phyloP scores from a whole-genome alignment of 1,284 basidiomycete genomes.

The Puccinia triticina region DNA sequence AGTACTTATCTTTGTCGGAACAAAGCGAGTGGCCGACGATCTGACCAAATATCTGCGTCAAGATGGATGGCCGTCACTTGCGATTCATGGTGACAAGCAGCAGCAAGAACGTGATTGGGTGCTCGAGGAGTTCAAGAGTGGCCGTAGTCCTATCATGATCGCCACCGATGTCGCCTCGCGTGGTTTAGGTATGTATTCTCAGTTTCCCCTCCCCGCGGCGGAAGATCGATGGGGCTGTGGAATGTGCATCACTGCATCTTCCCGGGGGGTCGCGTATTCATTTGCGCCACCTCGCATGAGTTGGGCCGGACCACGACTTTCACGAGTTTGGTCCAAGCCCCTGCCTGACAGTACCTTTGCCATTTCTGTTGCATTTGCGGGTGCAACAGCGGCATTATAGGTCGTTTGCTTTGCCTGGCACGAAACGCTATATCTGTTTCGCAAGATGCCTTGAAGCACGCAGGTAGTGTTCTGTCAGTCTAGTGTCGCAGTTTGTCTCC shows the following conservation, averaged over 20 bases:
- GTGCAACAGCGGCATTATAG: background rate
- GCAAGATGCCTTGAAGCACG: conserved; percentile 10
- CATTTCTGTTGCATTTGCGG: background rate
- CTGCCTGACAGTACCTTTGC: conserved; percentile 27
- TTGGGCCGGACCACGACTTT: conserved; percentile 14
- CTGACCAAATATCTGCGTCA: conserved; percentile 95
- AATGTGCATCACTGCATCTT: conserved; percentile 13
- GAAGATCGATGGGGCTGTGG: conserved; percentile 8
- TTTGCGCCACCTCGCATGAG: conserved; percentile 1
- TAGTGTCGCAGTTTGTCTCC: conserved; percentile 29
- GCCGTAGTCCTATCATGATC: conserved; percentile 95
- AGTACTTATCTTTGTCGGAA: conserved; percentile 97
- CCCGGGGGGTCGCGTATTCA: conserved; percentile 1
- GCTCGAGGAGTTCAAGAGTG: conserved; percentile 94
- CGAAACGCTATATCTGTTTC: conserved; percentile 34
- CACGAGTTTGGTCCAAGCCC: conserved; percentile 18
- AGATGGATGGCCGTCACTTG: conserved; percentile 97
- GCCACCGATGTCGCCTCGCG: conserved; percentile 87
- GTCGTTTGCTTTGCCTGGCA: conserved; percentile 8
- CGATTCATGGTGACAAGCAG: conserved; percentile 98
- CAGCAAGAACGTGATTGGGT: conserved; percentile 98
- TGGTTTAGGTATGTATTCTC: conserved; percentile 90
- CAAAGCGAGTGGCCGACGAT: conserved; percentile 96
- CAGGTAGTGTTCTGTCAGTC: conserved; percentile 45
- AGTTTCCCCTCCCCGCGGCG: conserved; percentile 14